Conservation (phyloP, 208 protist genomes). For the Acanthamoeba healyi region DNA sequence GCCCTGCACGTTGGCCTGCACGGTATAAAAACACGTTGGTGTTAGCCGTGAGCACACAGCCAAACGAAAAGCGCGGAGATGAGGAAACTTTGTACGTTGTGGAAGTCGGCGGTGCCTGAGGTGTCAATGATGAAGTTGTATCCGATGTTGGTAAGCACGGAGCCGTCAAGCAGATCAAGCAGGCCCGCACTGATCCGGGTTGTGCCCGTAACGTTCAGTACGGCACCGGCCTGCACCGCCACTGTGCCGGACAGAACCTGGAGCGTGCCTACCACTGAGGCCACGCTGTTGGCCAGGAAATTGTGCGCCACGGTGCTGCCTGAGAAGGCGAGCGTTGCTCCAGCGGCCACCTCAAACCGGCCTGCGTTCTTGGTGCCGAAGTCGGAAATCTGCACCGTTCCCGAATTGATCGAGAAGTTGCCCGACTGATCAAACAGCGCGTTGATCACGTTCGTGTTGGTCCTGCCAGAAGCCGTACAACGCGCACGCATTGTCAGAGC, state of each 20-base stretch:
- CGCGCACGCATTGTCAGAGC: too few relatives aligned
- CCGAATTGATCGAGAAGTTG: conserved; percentile 39
- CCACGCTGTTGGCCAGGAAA: not conserved
- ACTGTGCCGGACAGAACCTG: conserved; percentile 7
- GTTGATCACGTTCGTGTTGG: conserved; percentile 56
- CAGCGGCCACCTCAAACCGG: not conserved
- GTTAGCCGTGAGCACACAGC: conserved; percentile 22
- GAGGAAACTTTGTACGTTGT: too few relatives aligned
- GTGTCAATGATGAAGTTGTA: conserved; percentile 14
- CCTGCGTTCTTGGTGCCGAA: conserved; percentile 42
- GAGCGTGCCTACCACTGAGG: conserved; percentile 25
- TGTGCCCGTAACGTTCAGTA: conserved; percentile 19
- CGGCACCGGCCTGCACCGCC: conserved; percentile 30
- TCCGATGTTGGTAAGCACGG: conserved; percentile 22
- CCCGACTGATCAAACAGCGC: conserved; percentile 58
- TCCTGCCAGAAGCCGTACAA: too few relatives aligned
- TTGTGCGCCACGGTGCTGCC: conserved; percentile 41
- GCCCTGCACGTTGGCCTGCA: conserved; percentile 2
- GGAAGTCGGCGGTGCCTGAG: conserved; percentile 49
- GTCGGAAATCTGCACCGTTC: not conserved
- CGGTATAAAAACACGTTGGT: not conserved
- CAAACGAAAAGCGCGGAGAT: too few relatives aligned
- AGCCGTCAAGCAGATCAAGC: conserved; percentile 43
- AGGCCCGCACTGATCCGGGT: conserved; percentile 10
- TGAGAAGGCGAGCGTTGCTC: not conserved